Percentiles rank a stretch among this genome's conserved stretches.
phyloP scores from a whole-genome alignment of 257 asterid species.

The Hygrophila difformis region DNA sequence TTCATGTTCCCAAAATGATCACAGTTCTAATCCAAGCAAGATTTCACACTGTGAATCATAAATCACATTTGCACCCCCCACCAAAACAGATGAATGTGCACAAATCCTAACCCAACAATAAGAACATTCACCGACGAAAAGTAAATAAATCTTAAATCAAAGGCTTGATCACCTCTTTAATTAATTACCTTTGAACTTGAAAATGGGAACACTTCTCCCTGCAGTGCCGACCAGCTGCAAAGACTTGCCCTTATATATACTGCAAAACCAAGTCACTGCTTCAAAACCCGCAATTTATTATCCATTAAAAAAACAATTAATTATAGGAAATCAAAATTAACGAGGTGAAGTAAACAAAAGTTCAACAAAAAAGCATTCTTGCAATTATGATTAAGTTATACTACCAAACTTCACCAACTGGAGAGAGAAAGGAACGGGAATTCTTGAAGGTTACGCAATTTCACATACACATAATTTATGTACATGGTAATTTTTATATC shows the following conservation, averaged over 20 bases:
- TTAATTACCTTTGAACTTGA: slow-evolving; percentile 1
- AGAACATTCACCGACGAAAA: too few species aligned
- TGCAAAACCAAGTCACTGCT: slow-evolving; percentile 12
- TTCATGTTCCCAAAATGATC: too few species aligned
- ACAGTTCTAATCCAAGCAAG: too few species aligned
- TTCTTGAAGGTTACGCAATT: slow-evolving; percentile 33
- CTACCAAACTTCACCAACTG: slow-evolving; percentile 40
- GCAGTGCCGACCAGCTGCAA: slow-evolving; percentile 11
- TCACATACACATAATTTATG: too few species aligned
- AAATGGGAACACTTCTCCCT: slow-evolving; percentile 17
- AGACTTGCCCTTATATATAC: slow-evolving; percentile 32
- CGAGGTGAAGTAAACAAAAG: neutral
- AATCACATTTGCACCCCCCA: too few species aligned
- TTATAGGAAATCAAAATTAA: neutral
- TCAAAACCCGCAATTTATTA: neutral
- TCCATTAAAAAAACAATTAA: slow-evolving; percentile 1
- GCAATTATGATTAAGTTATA: slow-evolving; percentile 20
- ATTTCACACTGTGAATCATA: too few species aligned
- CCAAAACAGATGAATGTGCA: too few species aligned
- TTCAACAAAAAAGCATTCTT: slow-evolving; percentile 12
- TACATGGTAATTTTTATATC: too few species aligned
- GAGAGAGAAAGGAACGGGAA: slow-evolving; percentile 26
- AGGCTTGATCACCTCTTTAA: slow-evolving; percentile 19
- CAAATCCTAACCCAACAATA: too few species aligned
- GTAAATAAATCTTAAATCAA: neutral